Conservation (phyloP, 257 asterid species). For the Petunia secreta region DNA sequence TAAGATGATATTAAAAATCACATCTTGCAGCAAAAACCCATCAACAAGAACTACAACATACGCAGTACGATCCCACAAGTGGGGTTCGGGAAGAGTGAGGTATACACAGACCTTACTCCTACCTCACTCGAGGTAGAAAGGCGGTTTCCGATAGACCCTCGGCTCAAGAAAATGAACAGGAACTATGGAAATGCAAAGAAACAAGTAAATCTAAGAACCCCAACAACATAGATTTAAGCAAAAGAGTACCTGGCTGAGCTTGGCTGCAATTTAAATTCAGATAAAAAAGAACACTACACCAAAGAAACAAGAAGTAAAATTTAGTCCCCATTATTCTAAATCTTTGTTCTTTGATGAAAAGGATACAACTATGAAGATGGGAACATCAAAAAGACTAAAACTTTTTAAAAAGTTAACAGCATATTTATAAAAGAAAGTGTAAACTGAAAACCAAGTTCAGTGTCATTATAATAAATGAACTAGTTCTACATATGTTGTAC, state of each 20-base stretch:
- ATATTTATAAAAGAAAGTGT: constrained; percentile 26
- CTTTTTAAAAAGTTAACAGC: constrained; percentile 21
- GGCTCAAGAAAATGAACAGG: neutral
- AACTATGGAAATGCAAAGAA: neutral
- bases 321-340: constrained; percentile 54
- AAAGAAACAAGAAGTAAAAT: constrained; percentile 36
- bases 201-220: constrained; percentile 21
- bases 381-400: constrained; percentile 36
- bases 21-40: constrained; percentile 13
- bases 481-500: neutral
- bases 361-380: constrained; percentile 37
- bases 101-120: too few species aligned
- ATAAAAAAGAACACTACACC: constrained; percentile 35
- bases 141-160: too few species aligned
- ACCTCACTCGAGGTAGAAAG: too few species aligned
- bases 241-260: constrained; percentile 85
- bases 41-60: neutral
- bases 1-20: neutral
- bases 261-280: constrained; percentile 51
- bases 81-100: too few species aligned
- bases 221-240: neutral
- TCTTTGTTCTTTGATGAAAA: constrained; percentile 22
- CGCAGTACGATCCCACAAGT: too few species aligned
- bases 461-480: neutral
- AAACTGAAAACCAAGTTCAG: neutral